Percentiles rank a stretch among this genome's conserved stretches.
These are phyloP conservation scores for Nemophila menziesii DNA, from an alignment of 257 asterid genomes.

Conservation along the genomic window DNA sequence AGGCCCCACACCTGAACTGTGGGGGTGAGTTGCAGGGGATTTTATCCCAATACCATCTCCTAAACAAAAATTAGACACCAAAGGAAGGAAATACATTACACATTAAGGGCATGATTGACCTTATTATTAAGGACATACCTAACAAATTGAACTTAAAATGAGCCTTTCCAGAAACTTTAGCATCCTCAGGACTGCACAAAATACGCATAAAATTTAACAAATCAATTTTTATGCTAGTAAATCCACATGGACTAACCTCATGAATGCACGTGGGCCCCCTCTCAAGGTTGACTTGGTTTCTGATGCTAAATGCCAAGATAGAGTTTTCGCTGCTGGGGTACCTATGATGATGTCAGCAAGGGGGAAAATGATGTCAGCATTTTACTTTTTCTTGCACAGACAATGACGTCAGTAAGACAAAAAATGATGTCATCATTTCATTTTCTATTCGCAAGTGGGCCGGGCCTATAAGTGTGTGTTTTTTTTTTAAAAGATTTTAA, in stretches of 20 bases:
- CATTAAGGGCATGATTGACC: conserved; percentile 6
- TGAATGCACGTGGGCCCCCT: conserved; percentile 42
- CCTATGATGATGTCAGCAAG: conserved; percentile 40
- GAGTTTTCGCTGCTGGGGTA: conserved; percentile 70
- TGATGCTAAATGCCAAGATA: conserved; percentile 97
- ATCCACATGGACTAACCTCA: conserved; percentile 41
- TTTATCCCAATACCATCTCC: conserved; percentile 37
- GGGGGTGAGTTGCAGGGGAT: conserved; percentile 31
- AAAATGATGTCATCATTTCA: too few relatives aligned
- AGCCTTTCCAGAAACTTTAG: conserved; percentile 30
- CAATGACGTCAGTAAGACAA: background rate
- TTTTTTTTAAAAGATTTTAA: too few relatives aligned
- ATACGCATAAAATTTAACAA: background rate
- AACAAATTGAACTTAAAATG: conserved; percentile 33
- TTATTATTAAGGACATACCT: conserved; percentile 26
- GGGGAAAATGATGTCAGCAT: background rate
- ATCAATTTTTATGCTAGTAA: conserved; percentile 8
- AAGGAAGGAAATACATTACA: background rate
- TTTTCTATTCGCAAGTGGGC: too few relatives aligned
- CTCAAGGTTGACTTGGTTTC: conserved; percentile 78
- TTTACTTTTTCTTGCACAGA: background rate
- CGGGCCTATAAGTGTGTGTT: too few relatives aligned
- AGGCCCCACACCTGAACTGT: conserved; percentile 22
- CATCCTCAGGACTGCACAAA: conserved; percentile 47
- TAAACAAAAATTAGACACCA: conserved; percentile 4